phyloP scores from a whole-genome alignment of 148 eudicot genomes.

The Beta vulgaris region DNA sequence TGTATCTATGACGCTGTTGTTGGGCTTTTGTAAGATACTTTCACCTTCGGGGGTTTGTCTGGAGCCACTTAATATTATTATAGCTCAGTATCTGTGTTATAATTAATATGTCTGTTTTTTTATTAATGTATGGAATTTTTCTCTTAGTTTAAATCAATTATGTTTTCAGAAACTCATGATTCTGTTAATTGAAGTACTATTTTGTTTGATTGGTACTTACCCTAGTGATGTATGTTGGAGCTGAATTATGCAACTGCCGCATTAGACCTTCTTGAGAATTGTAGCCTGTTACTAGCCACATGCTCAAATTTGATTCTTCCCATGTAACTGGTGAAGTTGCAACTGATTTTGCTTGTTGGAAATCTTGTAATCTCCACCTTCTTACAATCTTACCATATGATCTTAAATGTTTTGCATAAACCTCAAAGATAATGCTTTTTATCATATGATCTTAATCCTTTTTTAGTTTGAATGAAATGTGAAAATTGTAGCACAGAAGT shows the following conservation, averaged over 20 bases:
- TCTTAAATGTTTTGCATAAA: no score
- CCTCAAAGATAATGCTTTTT: no score
- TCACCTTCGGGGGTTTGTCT: no score
- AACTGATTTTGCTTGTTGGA: neutral
- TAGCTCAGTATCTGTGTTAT: no score
- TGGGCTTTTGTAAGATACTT: no score
- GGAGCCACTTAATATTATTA: no score
- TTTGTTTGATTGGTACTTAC: neutral
- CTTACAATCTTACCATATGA: neutral
- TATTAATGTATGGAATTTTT: no score
- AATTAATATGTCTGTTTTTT: no score
- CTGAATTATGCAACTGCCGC: neutral
- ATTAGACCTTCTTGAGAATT: neutral
- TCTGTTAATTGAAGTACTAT: neutral
- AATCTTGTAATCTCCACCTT: neutral
- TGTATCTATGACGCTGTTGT: no score
- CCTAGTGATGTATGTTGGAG: neutral
- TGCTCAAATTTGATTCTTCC: neutral
- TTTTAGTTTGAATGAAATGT: neutral
- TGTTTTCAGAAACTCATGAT: no score
- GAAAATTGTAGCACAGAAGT: neutral
- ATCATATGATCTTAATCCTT: no score
- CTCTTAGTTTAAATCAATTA: no score
- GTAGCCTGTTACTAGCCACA: neutral
- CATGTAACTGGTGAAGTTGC: neutral